A percentile compares a stretch with the other conserved stretches of the same genome.
Evolutionary conservation across 176 grass and related monocot species (phyloP).

Genomic region (Leersia perrieri): DNA sequence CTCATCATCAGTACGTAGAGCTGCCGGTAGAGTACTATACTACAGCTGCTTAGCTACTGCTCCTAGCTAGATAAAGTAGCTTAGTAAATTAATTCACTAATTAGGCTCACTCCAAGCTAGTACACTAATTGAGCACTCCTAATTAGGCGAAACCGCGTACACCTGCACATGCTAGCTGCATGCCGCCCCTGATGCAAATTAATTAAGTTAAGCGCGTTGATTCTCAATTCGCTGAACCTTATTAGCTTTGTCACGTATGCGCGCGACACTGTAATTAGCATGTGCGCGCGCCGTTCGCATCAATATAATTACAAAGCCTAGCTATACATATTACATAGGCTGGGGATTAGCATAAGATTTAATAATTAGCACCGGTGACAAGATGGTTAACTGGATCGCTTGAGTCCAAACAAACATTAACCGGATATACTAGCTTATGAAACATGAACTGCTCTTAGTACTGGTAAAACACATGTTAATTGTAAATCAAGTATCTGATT

Average conservation of each 20-base stretch:
- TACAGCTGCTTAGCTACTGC: not conserved
- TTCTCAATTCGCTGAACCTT: not conserved
- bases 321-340: not conserved
- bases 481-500: not conserved
- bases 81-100: not conserved
- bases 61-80: not conserved
- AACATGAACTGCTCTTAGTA: not conserved
- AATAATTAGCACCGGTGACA: not conserved
- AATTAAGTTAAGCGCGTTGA: conserved; percentile 3
- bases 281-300: conserved; percentile 43
- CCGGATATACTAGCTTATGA: not conserved
- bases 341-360: not conserved
- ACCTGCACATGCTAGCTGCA: conserved; percentile 1
- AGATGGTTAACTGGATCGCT: not conserved
- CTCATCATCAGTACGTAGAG: not conserved
- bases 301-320: conserved; percentile 18
- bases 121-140: not conserved
- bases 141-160: not conserved
- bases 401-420: not conserved
- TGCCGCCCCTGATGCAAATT: not conserved
- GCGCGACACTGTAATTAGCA: conserved; percentile 28
- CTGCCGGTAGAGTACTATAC: not conserved
- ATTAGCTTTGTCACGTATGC: not conserved
- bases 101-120: not conserved
- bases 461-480: not conserved